Conservation (phyloP, 306 rosid species). For the Fagus sylvatica region DNA sequence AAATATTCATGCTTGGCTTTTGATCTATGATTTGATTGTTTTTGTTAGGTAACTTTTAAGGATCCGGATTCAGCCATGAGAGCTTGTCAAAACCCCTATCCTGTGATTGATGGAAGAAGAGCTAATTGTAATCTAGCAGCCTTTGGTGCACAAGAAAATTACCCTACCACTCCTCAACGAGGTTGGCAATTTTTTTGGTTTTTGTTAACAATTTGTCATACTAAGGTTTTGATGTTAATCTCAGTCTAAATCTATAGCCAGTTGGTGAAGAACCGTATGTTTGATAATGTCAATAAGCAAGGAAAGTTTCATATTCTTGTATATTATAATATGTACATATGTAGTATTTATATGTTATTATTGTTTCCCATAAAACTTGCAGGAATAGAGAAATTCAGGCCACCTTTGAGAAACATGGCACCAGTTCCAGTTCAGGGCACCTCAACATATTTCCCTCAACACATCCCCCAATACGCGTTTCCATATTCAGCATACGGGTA, state of each 20-base stretch:
- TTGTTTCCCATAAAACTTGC: conserved; percentile 16
- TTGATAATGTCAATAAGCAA: neutral
- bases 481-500: conserved; percentile 50
- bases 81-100: conserved; percentile 66
- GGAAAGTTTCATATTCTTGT: neutral
- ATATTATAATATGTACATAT: neutral
- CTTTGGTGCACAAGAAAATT: conserved; percentile 48
- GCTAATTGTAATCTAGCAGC: conserved; percentile 61
- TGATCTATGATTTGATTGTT: neutral
- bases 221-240: neutral
- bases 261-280: neutral
- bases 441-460: conserved; percentile 42
- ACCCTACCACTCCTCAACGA: conserved; percentile 30
- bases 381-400: conserved; percentile 40
- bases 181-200: conserved; percentile 29
- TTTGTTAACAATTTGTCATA: neutral
- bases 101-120: conserved; percentile 73
- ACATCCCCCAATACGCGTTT: conserved; percentile 45
- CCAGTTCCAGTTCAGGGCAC: conserved; percentile 38
- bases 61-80: conserved; percentile 65
- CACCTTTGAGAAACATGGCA: conserved; percentile 39
- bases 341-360: neutral
- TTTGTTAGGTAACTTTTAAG: conserved; percentile 67
- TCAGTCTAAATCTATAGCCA: neutral
- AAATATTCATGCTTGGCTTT: neutral